Evolutionary conservation across 192 early-diverging fungal species (phyloP).

Genomic region (Gamsiella multidivaricata): DNA sequence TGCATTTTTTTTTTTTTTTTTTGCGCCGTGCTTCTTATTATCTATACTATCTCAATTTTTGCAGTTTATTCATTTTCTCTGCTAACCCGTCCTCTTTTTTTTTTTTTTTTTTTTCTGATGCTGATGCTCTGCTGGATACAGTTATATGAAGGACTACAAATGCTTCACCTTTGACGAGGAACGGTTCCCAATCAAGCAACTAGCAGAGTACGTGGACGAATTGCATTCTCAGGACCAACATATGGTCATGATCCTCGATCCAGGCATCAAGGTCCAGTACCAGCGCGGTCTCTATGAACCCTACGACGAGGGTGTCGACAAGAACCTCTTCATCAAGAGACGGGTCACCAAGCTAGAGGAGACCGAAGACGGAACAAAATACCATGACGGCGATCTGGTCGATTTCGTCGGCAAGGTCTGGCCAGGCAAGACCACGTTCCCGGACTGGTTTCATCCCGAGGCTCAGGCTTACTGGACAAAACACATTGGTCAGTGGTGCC

Average conservation of each 20-base stretch:
- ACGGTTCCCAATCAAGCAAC: constrained; percentile 63
- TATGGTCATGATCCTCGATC: constrained; percentile 70
- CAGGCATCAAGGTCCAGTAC: constrained; percentile 62
- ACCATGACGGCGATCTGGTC: constrained; percentile 16
- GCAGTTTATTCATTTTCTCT: not conserved
- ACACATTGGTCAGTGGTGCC: constrained; percentile 36
- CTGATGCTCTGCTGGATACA: no score
- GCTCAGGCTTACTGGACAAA: constrained; percentile 62
- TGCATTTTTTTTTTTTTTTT: not conserved
- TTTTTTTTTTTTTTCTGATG: no score
- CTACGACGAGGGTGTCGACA: constrained; percentile 61
- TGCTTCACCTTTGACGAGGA: constrained; percentile 68
- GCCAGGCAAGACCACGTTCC: constrained; percentile 70
- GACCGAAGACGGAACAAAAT: constrained; percentile 3
- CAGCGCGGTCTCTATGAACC: constrained; percentile 56
- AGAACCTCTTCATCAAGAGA: constrained; percentile 67
- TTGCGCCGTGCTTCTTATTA: not conserved
- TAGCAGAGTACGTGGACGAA: constrained; percentile 57
- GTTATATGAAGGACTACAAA: constrained; percentile 71
- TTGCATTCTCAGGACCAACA: constrained; percentile 64
- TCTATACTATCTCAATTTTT: not conserved
- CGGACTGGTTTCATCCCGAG: constrained; percentile 70
- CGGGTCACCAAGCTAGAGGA: constrained; percentile 4
- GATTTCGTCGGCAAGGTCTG: constrained; percentile 66
- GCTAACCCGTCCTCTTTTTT: not conserved